A percentile compares a stretch with the other conserved stretches of the same genome.
phyloP scores from a whole-genome alignment of 257 asterid species.

The Solanum phureja region DNA sequence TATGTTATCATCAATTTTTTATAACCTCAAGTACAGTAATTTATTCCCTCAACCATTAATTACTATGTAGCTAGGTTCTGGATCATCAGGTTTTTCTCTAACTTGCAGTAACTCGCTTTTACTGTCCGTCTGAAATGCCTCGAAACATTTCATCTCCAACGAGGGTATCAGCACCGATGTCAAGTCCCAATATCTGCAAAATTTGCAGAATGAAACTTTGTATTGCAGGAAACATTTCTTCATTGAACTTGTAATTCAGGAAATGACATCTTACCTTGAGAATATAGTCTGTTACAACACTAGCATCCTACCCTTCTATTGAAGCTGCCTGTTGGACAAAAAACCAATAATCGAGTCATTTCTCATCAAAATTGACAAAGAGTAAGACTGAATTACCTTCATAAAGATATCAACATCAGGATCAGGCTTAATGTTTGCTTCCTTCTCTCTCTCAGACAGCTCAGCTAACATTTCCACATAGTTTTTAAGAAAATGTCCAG shows the following conservation, averaged over 20 bases:
- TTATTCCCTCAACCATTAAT: neutral
- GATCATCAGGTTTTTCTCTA: neutral
- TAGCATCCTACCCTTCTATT: neutral
- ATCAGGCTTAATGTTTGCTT: too few relatives aligned
- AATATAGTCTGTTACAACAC: conserved; percentile 34
- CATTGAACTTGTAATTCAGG: neutral
- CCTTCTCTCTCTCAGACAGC: too few relatives aligned
- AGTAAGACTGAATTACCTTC: too few relatives aligned
- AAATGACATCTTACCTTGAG: conserved; percentile 24
- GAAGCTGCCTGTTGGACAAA: too few relatives aligned
- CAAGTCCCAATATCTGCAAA: conserved; percentile 55
- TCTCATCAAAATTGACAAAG: too few relatives aligned
- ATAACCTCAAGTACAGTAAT: neutral
- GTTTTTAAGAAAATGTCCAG: too few relatives aligned
- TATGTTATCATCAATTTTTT: neutral
- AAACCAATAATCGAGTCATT: too few relatives aligned
- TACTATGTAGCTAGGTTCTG: neutral
- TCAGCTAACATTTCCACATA: too few relatives aligned
- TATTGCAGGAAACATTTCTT: too few relatives aligned
- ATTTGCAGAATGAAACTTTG: neutral
- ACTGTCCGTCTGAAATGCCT: conserved; percentile 64
- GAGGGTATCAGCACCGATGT: conserved; percentile 35
- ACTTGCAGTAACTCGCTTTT: conserved; percentile 54
- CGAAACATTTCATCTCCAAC: conserved; percentile 54
- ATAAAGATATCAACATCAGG: too few relatives aligned